These are phyloP conservation scores for Ramalina intermedia DNA, from an alignment of 495 filamentous ascomycete genomes.

Conservation along the genomic window DNA sequence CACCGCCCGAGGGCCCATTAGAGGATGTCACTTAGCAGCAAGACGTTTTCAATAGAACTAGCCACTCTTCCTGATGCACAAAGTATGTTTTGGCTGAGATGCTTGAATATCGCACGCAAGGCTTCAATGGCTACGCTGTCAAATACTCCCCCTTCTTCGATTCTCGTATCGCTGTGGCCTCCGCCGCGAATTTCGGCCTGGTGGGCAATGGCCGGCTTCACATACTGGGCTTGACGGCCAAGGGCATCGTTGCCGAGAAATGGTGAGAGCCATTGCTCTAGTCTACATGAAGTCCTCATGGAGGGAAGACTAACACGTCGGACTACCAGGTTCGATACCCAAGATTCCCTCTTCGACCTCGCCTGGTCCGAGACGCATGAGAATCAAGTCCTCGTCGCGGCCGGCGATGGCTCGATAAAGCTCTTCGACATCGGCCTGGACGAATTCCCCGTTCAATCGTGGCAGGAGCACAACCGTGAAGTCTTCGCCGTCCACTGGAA, in stretches of 20 bases:
- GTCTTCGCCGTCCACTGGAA: constrained; percentile 89
- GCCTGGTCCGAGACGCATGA: constrained; percentile 91
- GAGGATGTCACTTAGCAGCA: background rate
- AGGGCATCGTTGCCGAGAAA: constrained; percentile 73
- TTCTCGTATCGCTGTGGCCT: constrained; percentile 73
- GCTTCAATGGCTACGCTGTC: constrained; percentile 86
- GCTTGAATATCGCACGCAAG: constrained; percentile 85
- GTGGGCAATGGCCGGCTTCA: constrained; percentile 89
- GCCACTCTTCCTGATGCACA: background rate
- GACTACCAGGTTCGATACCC: constrained; percentile 65
- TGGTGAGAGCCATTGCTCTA: constrained; percentile 24
- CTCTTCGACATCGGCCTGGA: constrained; percentile 70
- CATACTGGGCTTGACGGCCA: constrained; percentile 61
- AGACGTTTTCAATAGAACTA: background rate
- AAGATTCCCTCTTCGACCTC: constrained; percentile 88
- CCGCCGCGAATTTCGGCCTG: constrained; percentile 84
- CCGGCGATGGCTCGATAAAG: constrained; percentile 86
- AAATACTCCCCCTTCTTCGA: constrained; percentile 98
- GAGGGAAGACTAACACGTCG: background rate
- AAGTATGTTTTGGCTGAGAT: constrained; percentile 29
- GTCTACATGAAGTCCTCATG: background rate
- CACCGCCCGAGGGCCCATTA: background rate
- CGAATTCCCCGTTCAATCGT: constrained; percentile 72
- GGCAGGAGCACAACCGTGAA: constrained; percentile 84
- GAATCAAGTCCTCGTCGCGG: constrained; percentile 76